A percentile compares a stretch with the other conserved stretches of the same genome.
Conservation (phyloP, 2,329 filamentous ascomycete species). For the Fusarium torreyae region DNA sequence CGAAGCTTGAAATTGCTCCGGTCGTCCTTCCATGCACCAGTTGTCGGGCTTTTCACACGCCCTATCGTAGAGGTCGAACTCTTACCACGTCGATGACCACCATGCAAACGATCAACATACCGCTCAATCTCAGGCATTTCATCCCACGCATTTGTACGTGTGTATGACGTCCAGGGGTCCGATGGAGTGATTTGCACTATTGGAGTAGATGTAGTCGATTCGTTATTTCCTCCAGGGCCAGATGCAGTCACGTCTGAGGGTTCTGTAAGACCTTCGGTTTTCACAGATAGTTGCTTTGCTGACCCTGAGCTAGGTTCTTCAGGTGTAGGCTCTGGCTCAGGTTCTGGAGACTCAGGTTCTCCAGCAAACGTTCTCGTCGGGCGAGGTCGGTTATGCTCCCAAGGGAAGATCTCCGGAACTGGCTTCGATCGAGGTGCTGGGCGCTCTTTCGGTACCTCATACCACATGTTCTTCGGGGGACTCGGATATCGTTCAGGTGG, state of each 20-base stretch:
- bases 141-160: conserved; percentile 93
- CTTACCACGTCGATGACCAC: conserved; percentile 67
- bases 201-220: conserved; percentile 65
- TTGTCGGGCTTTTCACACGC: conserved; percentile 39
- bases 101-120: conserved; percentile 85
- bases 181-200: conserved; percentile 63
- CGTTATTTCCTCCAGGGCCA: conserved; percentile 52
- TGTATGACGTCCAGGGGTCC: conserved; percentile 80
- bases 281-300: conserved; percentile 25
- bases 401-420: conserved; percentile 86
- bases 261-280: conserved; percentile 49
- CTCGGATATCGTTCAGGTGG: conserved; percentile 84
- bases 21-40: conserved; percentile 27
- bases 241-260: conserved; percentile 55
- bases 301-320: conserved; percentile 3
- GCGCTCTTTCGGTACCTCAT: conserved; percentile 79
- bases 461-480: conserved; percentile 90
- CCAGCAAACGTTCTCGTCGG: conserved; percentile 73
- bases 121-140: conserved; percentile 88
- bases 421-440: conserved; percentile 69
- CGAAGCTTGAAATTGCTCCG: conserved; percentile 25
- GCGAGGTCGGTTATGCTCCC: conserved; percentile 80
- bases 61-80: conserved; percentile 49
- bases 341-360: conserved; percentile 35
- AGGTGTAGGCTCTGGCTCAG: conserved; percentile 7